Evolutionary conservation across 768 basidiomycete species (phyloP).

Genomic region (Tulasnella sp.): DNA sequence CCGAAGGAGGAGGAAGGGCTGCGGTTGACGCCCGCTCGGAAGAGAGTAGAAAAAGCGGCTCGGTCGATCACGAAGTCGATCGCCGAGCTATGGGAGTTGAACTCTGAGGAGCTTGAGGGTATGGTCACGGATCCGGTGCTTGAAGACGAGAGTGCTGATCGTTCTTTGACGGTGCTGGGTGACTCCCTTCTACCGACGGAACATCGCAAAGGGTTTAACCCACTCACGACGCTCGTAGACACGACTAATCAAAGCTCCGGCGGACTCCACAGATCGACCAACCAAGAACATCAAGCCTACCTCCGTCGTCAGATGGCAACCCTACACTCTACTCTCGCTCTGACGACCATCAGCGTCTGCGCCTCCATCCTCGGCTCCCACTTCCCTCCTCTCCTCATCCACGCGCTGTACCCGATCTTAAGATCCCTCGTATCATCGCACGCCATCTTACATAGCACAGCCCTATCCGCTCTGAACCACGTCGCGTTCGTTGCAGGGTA

Average conservation of each 20-base stretch:
- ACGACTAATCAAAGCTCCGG: conserved; percentile 23
- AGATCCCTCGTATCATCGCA: conserved; percentile 69
- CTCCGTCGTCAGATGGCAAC: conserved; percentile 25
- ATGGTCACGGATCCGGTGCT: conserved; percentile 18
- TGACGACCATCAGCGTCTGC: conserved; percentile 63
- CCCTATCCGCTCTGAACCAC: conserved; percentile 55
- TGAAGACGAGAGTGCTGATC: neutral
- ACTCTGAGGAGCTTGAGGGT: conserved; percentile 27
- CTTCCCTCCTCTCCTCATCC: conserved; percentile 63
- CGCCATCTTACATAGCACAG: conserved; percentile 61
- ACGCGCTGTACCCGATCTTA: conserved; percentile 74
- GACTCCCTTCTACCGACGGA: conserved; percentile 27
- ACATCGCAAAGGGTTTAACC: conserved; percentile 52
- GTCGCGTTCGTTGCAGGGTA: conserved; percentile 70
- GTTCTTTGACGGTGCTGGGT: conserved; percentile 18
- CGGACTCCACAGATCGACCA: conserved; percentile 17
- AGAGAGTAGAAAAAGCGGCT: conserved; percentile 50
- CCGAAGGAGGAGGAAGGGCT: conserved; percentile 10
- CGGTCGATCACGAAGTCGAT: conserved; percentile 51
- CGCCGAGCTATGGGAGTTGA: conserved; percentile 58
- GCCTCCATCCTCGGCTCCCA: conserved; percentile 61
- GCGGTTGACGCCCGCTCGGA: neutral
- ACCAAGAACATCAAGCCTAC: neutral
- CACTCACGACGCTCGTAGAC: conserved; percentile 41
- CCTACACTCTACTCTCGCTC: conserved; percentile 58